Evolutionary conservation across 768 basidiomycete species (phyloP).

Genomic region (Kwoniella sp.): DNA sequence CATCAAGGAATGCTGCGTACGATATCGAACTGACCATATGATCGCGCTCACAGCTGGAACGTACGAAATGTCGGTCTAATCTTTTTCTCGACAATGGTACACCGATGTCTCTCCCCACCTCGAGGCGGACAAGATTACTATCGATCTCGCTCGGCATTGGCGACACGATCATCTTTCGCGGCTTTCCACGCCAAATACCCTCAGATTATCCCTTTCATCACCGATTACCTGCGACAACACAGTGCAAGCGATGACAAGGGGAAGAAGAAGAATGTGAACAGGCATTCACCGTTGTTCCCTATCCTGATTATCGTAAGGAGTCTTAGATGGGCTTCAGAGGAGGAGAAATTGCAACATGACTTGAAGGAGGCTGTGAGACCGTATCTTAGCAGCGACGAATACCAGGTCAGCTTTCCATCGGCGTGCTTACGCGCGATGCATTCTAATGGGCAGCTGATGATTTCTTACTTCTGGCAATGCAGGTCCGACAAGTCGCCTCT

Average conservation of each 20-base stretch:
- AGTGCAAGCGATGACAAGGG: neutral
- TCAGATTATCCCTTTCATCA: constrained; percentile 31
- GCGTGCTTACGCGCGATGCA: neutral
- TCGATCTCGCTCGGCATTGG: constrained; percentile 30
- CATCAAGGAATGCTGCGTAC: too few relatives aligned
- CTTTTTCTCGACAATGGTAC: constrained; percentile 49
- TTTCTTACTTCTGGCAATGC: neutral
- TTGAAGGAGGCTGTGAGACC: constrained; percentile 25
- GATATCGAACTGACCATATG: neutral
- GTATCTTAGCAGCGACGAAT: constrained; percentile 37
- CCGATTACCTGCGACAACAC: constrained; percentile 21
- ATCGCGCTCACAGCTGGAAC: constrained; percentile 46
- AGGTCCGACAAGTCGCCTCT: constrained; percentile 46
- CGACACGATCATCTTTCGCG: constrained; percentile 38
- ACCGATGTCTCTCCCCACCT: constrained; percentile 39
- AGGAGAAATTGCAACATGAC: constrained; percentile 20
- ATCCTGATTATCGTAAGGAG: constrained; percentile 48
- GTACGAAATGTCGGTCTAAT: constrained; percentile 54
- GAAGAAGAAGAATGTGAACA: neutral
- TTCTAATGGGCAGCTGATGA: too few relatives aligned
- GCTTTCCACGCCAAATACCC: constrained; percentile 47
- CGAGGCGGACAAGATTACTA: constrained; percentile 40
- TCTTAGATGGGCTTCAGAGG: constrained; percentile 31
- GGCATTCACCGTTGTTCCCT: constrained; percentile 47
- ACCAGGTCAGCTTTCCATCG: constrained; percentile 30